Evolutionary conservation across 345 rosid species (phyloP), one percentile per base, ranked within the genome.

Genomic region (Lumnitzera racemosa): DNA sequence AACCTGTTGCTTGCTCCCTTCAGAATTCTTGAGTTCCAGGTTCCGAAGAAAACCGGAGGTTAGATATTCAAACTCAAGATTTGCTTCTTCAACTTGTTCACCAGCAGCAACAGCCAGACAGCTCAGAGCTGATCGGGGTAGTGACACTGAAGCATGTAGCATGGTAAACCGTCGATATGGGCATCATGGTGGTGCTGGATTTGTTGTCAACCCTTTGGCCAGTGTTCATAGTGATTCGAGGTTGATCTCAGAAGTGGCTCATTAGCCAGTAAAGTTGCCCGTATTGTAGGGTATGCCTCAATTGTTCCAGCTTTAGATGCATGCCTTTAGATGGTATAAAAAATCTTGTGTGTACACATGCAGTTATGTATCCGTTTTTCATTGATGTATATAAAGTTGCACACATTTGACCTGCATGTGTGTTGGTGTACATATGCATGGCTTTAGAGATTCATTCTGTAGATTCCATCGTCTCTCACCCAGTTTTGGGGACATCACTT

Each of bases 161-260:
- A 51, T 67, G 59, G 87, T 72, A 67, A 78, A 76, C 75, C 75
- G 53, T 49, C 74, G 96, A 72, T 66, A 71, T 56, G 79, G 70
- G 61, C 81, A 74, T 59, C 80, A 62, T 54, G 77, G 80, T 52
- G 67, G 72, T 63, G 72, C 80, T 50, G 90, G 83, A 36, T 76
- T 92, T 61, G 76, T 89, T 62, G 86, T 80, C 66, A 94, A 90
- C 68, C 99, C 99, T 41, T 69, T 94, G 81, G 99, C 97, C 27
- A 91, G 86, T 75, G 78, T 84, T 67, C 80, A 67, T 53, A 49
- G 72, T 20, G 74, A 72, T 9, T 61, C 77, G 20, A 70, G 82
- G 67, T 57, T 63, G 27, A 36, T 57, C 41, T 62, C 72, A 8
- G 71, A 66, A 65, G 61, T 48, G 51, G 69, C 67, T 58, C 71